Percentiles rank a stretch among this genome's conserved stretches.
Conservation (phyloP, 208 protist species). For the Trypanosoma lewisi region DNA sequence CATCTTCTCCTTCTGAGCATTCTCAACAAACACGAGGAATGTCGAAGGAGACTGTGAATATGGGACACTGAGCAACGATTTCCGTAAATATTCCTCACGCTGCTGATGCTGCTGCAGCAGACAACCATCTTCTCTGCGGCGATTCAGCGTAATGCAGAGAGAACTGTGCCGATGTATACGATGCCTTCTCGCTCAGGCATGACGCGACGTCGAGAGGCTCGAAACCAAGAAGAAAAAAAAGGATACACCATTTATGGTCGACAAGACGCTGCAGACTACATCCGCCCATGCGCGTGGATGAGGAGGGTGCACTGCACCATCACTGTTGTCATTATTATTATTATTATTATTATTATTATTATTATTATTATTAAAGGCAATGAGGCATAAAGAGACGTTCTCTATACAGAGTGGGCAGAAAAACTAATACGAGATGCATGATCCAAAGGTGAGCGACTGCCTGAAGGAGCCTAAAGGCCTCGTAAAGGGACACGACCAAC, state of each 20-base stretch:
- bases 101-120: no score
- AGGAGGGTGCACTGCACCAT: neutral
- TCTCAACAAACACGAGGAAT: no score
- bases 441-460: conserved; percentile 34
- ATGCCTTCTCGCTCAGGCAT: conserved; percentile 45
- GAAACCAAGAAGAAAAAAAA: conserved; percentile 37
- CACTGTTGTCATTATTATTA: no score
- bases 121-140: no score
- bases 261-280: conserved; percentile 35
- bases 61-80: no score
- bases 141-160: no score
- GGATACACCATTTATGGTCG: conserved; percentile 35
- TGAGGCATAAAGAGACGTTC: conserved; percentile 30
- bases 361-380: no score
- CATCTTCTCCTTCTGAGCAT: no score
- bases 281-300: conserved; percentile 37
- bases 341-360: no score
- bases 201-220: conserved; percentile 31
- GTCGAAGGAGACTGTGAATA: no score
- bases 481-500: conserved; percentile 29
- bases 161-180: no score
- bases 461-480: conserved; percentile 20
- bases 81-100: no score
- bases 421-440: conserved; percentile 34
- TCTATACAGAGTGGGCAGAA: conserved; percentile 49